Base-by-base conservation (phyloP, 345 rosid genomes). In the sweet orange (Citrus sinensis) region DNA sequence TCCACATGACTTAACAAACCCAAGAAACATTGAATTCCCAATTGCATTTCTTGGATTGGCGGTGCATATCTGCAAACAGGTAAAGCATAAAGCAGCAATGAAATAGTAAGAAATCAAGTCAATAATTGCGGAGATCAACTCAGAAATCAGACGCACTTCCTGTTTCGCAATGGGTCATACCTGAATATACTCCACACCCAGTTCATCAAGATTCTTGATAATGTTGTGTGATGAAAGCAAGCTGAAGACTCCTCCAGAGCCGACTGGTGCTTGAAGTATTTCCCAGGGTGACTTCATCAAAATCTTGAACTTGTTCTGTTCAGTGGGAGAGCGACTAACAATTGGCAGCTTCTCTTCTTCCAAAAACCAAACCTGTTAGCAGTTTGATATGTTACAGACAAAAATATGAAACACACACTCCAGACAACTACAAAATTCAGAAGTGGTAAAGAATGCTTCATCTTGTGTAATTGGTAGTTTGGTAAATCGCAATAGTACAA, bases 241-340 rank as follows among this genome's bases (percentile, higher is more conserved):
- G 85, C 85, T 90, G 71, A 92, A 77, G 72, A 88, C 79, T 25
- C 97, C 97, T 22, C 94, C 95, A 73, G 95, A 90, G 74, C 97
- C 97, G 79, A 95, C 86, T 0, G 98, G 97, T 32, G 93, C 82
- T 80, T 90, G 89, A 62, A 95, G 85, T 68, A 95, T 89, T 80
- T 93, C 92, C 98, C 97, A 94, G 67, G 97, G 98, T 55, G 98
- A 92, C 85, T 92, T 91, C 98, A 95, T 93, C 86, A 95, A 83
- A 79, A 95, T 95, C 89, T 88, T 90, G 73, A 81, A 85, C 77
- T 75, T 85, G 79, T 80, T 86, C 34, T 82, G 80, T 82, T 89
- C 90, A 51, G 88, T 90, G 39, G 77, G 77, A 51, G 84, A 79
- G 85, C 81, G 82, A 78, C 89, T 73, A 61, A 93, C 85, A 85